A percentile compares a stretch with the other conserved stretches of the same genome.
phyloP scores from a whole-genome alignment of 192 early-diverging fungal species.

The Gonapodya prolifera region DNA sequence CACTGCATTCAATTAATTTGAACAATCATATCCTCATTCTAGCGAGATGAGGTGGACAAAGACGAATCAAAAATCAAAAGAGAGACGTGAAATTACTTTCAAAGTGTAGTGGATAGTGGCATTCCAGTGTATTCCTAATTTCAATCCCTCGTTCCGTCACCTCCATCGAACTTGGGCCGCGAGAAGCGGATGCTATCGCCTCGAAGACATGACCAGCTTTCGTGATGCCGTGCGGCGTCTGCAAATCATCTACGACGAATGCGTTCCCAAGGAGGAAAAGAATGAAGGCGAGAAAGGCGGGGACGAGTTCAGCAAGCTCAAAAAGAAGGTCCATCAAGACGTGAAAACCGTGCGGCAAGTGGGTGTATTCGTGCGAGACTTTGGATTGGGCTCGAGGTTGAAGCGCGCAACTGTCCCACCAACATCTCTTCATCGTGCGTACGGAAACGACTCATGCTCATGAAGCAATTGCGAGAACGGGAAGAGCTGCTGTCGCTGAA shows the following conservation, averaged over 20 bases:
- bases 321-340: constrained; percentile 36
- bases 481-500: constrained; percentile 22
- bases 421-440: not conserved
- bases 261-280: constrained; percentile 35
- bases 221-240: constrained; percentile 44
- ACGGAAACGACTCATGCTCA: not conserved
- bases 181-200: too few species aligned
- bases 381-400: not conserved
- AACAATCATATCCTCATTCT: not conserved
- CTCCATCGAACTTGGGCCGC: too few species aligned
- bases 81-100: too few species aligned
- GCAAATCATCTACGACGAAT: constrained; percentile 40
- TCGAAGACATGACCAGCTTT: constrained; percentile 23
- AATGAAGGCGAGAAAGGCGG: constrained; percentile 20
- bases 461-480: constrained; percentile 32
- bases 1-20: not conserved
- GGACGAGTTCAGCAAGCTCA: constrained; percentile 40
- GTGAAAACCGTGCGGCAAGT: constrained; percentile 31
- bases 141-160: too few species aligned
- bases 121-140: too few species aligned
- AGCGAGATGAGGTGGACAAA: too few species aligned
- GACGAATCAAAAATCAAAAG: too few species aligned
- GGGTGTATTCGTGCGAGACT: not conserved
- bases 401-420: not conserved
- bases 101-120: too few species aligned